A percentile compares a stretch with the other conserved stretches of the same genome.
These are phyloP conservation scores for Pterocarpus macrocarpus DNA, from an alignment of 306 rosid species.

Conservation along the genomic window DNA sequence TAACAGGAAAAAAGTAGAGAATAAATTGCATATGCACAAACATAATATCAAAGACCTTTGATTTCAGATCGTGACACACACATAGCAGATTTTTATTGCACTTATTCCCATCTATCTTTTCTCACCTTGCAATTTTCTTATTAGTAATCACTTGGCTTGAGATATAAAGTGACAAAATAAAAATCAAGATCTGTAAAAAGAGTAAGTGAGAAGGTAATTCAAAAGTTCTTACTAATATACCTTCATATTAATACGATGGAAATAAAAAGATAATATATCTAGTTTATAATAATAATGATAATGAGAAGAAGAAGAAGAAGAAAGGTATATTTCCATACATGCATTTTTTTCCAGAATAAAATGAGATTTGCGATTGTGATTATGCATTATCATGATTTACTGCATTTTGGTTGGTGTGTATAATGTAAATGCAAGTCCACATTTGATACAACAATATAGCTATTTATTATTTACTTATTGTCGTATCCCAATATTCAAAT, in stretches of 20 bases:
- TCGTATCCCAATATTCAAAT: conserved; percentile 43
- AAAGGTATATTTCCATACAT: neutral
- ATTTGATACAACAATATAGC: neutral
- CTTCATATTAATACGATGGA: neutral
- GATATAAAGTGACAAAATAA: neutral
- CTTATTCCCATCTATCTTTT: too few relatives aligned
- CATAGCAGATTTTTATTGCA: too few relatives aligned
- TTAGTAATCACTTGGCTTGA: neutral
- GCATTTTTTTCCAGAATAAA: neutral
- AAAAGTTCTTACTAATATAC: neutral
- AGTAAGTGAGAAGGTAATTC: neutral
- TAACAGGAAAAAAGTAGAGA: neutral
- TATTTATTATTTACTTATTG: conserved; percentile 3
- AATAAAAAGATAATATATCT: neutral
- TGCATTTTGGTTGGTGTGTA: conserved; percentile 3
- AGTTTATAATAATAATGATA: neutral
- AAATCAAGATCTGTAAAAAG: neutral
- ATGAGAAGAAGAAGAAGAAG: neutral
- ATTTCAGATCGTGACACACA: too few relatives aligned
- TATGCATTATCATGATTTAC: neutral
- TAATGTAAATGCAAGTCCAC: neutral
- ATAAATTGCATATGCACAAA: conserved; percentile 1
- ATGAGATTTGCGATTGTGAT: conserved; percentile 19
- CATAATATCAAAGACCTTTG: neutral
- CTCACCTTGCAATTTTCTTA: too few relatives aligned